These are phyloP conservation scores for Umbelopsis sp. DNA, from an alignment of 192 early-diverging fungal species.

Conservation along the genomic window DNA sequence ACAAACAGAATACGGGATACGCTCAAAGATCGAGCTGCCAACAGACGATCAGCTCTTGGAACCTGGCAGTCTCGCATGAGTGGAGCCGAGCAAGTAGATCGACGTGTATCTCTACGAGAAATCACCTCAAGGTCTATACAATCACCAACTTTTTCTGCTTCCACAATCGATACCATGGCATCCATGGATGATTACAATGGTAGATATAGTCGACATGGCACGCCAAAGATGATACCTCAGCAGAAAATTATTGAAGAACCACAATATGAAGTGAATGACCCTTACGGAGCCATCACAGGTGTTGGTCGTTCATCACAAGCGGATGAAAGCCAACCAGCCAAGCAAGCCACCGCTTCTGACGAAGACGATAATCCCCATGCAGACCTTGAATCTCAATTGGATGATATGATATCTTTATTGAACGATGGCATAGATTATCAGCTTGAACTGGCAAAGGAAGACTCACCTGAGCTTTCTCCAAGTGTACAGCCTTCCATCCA, in stretches of 20 bases:
- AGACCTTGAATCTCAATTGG: not conserved
- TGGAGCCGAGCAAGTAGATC: not conserved
- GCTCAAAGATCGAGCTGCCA: not conserved
- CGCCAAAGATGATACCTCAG: not conserved
- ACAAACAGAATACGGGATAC: not conserved
- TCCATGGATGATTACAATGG: not conserved
- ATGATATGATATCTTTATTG: constrained; percentile 2
- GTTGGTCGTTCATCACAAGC: not conserved
- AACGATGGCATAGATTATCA: constrained; percentile 10
- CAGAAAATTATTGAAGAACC: not conserved
- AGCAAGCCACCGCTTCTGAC: not conserved
- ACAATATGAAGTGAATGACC: not conserved
- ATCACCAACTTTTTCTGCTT: too few relatives aligned
- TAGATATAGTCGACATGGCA: not conserved
- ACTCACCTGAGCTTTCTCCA: not conserved
- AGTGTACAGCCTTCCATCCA: not conserved
- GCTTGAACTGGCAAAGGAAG: not conserved
- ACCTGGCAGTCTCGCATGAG: not conserved
- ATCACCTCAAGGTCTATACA: not conserved
- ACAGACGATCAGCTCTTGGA: not conserved
- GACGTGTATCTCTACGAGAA: not conserved
- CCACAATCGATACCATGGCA: not conserved
- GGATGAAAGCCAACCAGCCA: not conserved
- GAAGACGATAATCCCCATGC: not conserved
- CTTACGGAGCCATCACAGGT: not conserved